These are phyloP conservation scores for Lycium ferocissimum DNA, from an alignment of 257 asterid genomes.

Conservation along the genomic window DNA sequence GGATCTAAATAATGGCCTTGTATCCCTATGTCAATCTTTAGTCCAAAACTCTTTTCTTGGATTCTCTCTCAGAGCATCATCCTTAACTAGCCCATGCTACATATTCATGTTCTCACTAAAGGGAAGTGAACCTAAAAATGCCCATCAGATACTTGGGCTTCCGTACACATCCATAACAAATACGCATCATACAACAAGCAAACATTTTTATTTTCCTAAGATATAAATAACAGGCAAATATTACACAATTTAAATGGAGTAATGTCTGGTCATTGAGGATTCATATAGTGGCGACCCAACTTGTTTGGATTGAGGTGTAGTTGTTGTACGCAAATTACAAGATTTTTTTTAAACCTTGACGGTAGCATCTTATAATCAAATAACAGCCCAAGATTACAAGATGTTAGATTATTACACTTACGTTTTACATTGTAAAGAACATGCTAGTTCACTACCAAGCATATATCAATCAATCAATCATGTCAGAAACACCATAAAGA, in stretches of 20 bases:
- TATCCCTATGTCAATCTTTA: neutral
- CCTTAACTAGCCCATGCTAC: neutral
- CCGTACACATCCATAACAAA: neutral
- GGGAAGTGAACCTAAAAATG: neutral
- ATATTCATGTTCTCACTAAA: neutral
- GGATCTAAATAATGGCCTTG: neutral
- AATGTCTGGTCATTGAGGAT: too few relatives aligned
- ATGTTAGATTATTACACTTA: neutral
- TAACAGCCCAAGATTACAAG: neutral
- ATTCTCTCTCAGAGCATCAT: conserved; percentile 16
- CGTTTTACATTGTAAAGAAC: neutral
- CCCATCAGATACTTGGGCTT: conserved; percentile 13
- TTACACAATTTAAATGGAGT: neutral
- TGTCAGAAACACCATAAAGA: neutral
- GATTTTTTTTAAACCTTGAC: neutral
- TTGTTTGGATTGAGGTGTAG: neutral
- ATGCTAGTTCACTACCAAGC: neutral
- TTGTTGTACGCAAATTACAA: neutral
- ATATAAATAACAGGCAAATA: neutral
- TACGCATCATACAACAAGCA: neutral
- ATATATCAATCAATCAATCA: neutral
- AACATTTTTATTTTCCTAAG: neutral
- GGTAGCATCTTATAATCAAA: conserved; percentile 6
- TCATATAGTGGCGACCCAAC: neutral
- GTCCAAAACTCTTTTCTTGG: neutral